Evolutionary conservation across 768 basidiomycete species (phyloP).

Genomic region (Infundibulicybe gibba): DNA sequence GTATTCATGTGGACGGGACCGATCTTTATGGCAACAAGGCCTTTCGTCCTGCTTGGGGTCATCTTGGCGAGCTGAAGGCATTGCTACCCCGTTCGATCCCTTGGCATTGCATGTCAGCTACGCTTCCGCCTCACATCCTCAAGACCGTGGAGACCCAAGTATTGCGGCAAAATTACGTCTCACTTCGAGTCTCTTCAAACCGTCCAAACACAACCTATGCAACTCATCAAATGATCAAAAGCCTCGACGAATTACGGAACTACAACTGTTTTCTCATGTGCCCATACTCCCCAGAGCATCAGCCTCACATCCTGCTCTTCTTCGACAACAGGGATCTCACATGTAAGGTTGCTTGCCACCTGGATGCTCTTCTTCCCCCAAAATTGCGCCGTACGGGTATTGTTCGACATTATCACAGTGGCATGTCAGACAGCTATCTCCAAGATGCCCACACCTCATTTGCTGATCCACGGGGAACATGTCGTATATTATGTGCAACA

Average conservation of each 20-base stretch:
- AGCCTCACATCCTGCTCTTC: constrained; percentile 15
- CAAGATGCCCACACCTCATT: constrained; percentile 13
- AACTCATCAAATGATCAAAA: constrained; percentile 17
- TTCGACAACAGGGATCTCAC: constrained; percentile 3
- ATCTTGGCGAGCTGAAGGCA: constrained; percentile 11
- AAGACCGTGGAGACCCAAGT: constrained; percentile 10
- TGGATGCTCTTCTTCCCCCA: constrained; percentile 7
- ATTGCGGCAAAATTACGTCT: constrained; percentile 5
- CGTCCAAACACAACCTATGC: constrained; percentile 24
- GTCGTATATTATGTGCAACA: constrained; percentile 19
- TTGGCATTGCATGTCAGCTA: constrained; percentile 14
- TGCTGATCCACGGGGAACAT: constrained; percentile 5
- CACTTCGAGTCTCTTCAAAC: constrained; percentile 16
- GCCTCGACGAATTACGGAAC: constrained; percentile 15
- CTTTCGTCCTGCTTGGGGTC: constrained; percentile 20
- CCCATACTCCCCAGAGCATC: constrained; percentile 7
- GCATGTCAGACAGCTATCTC: constrained; percentile 23
- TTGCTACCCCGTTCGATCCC: constrained; percentile 6
- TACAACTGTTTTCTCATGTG: constrained; percentile 18
- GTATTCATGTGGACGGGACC: constrained; percentile 14
- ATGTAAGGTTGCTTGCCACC: constrained; percentile 1
- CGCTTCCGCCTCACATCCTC: constrained; percentile 19
- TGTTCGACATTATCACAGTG: constrained; percentile 19
- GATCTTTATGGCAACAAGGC: constrained; percentile 11
- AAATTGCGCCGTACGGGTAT: constrained; percentile 7